phyloP scores from a whole-genome alignment of 768 basidiomycete genomes.

The Boletus rubescentipes region DNA sequence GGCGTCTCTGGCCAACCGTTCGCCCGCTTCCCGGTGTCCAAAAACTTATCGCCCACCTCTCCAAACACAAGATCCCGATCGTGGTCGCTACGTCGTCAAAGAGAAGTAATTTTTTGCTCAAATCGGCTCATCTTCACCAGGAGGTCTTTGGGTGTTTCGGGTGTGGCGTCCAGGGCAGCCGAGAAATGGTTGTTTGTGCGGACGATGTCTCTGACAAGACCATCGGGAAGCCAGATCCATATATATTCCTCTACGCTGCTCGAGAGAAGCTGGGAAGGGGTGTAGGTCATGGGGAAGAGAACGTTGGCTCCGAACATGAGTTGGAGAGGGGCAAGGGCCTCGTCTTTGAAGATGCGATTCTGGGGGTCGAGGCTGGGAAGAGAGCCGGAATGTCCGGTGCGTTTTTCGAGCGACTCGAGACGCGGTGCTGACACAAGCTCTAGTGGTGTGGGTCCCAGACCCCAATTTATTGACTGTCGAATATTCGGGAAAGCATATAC shows the following conservation, averaged over 20 bases:
- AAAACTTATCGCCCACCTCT: constrained; percentile 70
- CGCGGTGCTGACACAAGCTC: constrained; percentile 1
- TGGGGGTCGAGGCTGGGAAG: constrained; percentile 77
- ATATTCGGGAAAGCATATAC: constrained; percentile 46
- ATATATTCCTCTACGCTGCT: constrained; percentile 78
- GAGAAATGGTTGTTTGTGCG: constrained; percentile 64
- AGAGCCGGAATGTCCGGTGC: constrained; percentile 84
- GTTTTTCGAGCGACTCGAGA: constrained; percentile 11
- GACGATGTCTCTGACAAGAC: constrained; percentile 61
- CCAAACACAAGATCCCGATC: constrained; percentile 66
- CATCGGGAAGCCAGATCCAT: constrained; percentile 77
- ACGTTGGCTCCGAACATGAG: constrained; percentile 35
- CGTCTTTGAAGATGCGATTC: constrained; percentile 80
- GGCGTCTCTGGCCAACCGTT: constrained; percentile 66
- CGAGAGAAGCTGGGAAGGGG: constrained; percentile 51
- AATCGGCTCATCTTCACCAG: constrained; percentile 58
- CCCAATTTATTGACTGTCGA: constrained; percentile 55
- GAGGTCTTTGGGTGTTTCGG: constrained; percentile 48
- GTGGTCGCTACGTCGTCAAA: constrained; percentile 79
- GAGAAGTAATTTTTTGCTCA: constrained; percentile 62
- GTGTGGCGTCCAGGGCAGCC: constrained; percentile 14
- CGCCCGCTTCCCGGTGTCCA: constrained; percentile 70
- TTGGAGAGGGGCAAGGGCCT: constrained; percentile 61
- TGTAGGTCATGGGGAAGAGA: constrained; percentile 49
- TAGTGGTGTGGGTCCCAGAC: constrained; percentile 89